Conservation (phyloP, 2,329 filamentous ascomycete genomes). For the Chalara sp. region DNA sequence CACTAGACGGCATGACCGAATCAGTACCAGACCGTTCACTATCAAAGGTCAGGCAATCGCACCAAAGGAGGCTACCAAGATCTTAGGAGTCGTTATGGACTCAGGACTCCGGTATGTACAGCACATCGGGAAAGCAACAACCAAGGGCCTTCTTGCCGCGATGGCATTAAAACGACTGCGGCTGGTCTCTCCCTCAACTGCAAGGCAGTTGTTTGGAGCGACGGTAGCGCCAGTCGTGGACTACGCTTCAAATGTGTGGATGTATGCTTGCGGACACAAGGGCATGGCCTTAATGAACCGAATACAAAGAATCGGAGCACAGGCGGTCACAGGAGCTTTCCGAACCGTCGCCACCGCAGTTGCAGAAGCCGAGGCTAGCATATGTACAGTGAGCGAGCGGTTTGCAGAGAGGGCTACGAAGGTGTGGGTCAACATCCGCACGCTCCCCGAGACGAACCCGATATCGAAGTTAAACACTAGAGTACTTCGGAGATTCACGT, state of each 20-base stretch:
- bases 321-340: constrained; percentile 21
- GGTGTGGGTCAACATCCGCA: constrained; percentile 8
- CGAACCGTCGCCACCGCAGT: constrained; percentile 19
- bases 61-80: constrained; percentile 6
- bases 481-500: background rate
- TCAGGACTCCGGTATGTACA: constrained; percentile 19
- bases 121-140: constrained; percentile 17
- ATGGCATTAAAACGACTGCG: constrained; percentile 12
- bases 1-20: constrained; percentile 2
- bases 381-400: constrained; percentile 12
- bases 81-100: constrained; percentile 20
- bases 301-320: constrained; percentile 19
- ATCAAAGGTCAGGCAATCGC: constrained; percentile 4
- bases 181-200: constrained; percentile 15
- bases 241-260: constrained; percentile 19
- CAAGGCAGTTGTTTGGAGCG: constrained; percentile 18
- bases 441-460: constrained; percentile 19
- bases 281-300: constrained; percentile 8
- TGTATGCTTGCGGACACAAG: constrained; percentile 14
- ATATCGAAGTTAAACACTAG: background rate
- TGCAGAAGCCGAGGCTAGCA: constrained; percentile 20
- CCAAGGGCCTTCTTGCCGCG: constrained; percentile 17
- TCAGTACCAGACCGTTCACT: constrained; percentile 4
- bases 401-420: constrained; percentile 14
- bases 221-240: constrained; percentile 6